Conservation (phyloP, 2,329 filamentous ascomycete species). For the Fusarium napiforme region DNA sequence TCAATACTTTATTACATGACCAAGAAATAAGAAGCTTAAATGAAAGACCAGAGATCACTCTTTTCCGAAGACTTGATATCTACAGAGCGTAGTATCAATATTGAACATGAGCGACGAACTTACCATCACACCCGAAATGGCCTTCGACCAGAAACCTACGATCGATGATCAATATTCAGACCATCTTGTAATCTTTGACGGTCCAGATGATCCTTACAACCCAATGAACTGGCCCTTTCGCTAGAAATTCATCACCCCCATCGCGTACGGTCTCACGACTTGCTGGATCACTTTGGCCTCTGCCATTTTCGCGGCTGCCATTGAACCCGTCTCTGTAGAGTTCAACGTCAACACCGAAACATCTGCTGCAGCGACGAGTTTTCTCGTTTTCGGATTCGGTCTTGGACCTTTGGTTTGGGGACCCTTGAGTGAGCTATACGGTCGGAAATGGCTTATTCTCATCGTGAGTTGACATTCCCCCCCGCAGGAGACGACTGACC, state of each 20-base stretch:
- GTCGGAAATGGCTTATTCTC: constrained; percentile 1
- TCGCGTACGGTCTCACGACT: not conserved
- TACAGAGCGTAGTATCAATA: too few relatives aligned
- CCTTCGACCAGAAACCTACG: not conserved
- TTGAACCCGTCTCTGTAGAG: not conserved
- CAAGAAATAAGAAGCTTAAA: too few relatives aligned
- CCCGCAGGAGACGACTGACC: too few relatives aligned
- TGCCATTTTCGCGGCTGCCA: not conserved
- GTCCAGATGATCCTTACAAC: not conserved
- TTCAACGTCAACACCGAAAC: not conserved
- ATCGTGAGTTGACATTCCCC: not conserved
- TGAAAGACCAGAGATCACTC: too few relatives aligned
- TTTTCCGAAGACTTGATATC: too few relatives aligned
- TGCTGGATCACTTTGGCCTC: constrained; percentile 2
- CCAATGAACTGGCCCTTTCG: not conserved
- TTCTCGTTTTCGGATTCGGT: not conserved
- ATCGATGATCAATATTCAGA: not conserved
- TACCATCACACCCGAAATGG: not conserved
- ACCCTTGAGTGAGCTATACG: not conserved
- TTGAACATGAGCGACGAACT: not conserved
- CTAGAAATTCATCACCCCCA: not conserved
- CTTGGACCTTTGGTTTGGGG: not conserved
- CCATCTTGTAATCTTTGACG: not conserved
- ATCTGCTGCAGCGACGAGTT: not conserved
- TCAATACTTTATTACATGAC: too few relatives aligned